Conservation (phyloP, 192 early-diverging fungal species). For the Kappamyces sp. region DNA sequence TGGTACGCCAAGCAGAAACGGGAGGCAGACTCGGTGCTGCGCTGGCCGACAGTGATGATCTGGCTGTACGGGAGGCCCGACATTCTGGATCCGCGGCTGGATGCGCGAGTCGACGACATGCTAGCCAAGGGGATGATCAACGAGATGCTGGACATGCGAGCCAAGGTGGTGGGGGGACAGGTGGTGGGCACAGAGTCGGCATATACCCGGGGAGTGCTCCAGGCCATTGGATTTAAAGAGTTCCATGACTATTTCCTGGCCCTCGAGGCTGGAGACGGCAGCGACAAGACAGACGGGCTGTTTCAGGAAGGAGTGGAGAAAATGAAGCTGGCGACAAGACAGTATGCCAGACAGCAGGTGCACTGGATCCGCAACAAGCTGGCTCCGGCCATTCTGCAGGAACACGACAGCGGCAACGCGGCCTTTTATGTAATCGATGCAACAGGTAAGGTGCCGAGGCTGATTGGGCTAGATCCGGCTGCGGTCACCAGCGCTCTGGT, state of each 20-base stretch:
- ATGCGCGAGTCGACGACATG: constrained; percentile 85
- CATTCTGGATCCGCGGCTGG: constrained; percentile 68
- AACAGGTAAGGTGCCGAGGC: background rate
- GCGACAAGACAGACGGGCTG: background rate
- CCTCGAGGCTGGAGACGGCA: constrained; percentile 19
- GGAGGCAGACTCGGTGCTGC: constrained; percentile 8
- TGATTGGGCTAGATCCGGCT: background rate
- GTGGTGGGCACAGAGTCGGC: constrained; percentile 32
- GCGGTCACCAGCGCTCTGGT: background rate
- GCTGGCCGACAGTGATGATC: constrained; percentile 71
- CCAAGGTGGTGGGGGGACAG: constrained; percentile 28
- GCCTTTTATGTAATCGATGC: constrained; percentile 17
- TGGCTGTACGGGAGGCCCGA: constrained; percentile 79
- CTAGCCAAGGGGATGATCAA: constrained; percentile 51
- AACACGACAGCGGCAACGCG: constrained; percentile 7
- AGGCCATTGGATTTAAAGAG: constrained; percentile 85
- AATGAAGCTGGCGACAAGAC: constrained; percentile 68
- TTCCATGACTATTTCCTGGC: constrained; percentile 66
- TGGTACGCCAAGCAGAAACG: constrained; percentile 61
- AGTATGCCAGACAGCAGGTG: constrained; percentile 79
- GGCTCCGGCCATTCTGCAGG: constrained; percentile 5
- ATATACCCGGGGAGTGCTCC: constrained; percentile 63
- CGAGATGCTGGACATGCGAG: constrained; percentile 45
- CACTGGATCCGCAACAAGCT: constrained; percentile 79
- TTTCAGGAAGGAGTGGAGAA: constrained; percentile 4